Evolutionary conservation across 2,329 filamentous ascomycete genomes (phyloP).

Genomic region (Pestalotiopsis sp.): DNA sequence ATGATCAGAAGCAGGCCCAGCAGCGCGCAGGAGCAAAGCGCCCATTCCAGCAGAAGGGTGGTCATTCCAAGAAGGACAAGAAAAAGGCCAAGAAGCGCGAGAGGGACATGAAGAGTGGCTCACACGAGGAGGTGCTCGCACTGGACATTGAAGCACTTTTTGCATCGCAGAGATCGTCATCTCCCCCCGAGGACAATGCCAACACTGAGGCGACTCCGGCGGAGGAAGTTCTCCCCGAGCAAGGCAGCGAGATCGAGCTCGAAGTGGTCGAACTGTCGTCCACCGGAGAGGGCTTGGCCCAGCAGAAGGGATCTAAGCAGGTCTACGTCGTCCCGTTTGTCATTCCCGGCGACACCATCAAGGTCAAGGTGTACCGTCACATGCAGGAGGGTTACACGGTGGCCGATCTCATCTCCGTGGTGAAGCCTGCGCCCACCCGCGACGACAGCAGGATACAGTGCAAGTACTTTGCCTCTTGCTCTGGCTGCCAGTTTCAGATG

Average conservation of each 20-base stretch:
- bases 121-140: conserved; percentile 67
- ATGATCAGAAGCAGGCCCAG: conserved; percentile 1
- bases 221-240: conserved; percentile 56
- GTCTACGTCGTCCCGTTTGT: conserved; percentile 90
- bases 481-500: conserved; percentile 98
- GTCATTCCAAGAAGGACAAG: conserved; percentile 14
- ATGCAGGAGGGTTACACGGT: conserved; percentile 68
- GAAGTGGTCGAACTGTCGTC: conserved; percentile 84
- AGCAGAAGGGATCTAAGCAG: conserved; percentile 64
- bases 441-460: conserved; percentile 79
- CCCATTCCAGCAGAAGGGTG: conserved; percentile 16
- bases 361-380: conserved; percentile 79
- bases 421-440: conserved; percentile 72
- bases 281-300: conserved; percentile 86
- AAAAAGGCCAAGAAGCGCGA: conserved; percentile 55
- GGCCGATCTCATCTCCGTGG: conserved; percentile 81
- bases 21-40: conserved; percentile 17
- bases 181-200: conserved; percentile 21
- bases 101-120: conserved; percentile 62
- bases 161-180: conserved; percentile 40
- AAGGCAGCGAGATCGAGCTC: conserved; percentile 77
- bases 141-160: conserved; percentile 63
- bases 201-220: conserved; percentile 24
- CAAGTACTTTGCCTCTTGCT: conserved; percentile 84
- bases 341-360: conserved; percentile 80